phyloP scores from a whole-genome alignment of 495 filamentous ascomycete genomes.

The Umbilicaria muhlenbergii region DNA sequence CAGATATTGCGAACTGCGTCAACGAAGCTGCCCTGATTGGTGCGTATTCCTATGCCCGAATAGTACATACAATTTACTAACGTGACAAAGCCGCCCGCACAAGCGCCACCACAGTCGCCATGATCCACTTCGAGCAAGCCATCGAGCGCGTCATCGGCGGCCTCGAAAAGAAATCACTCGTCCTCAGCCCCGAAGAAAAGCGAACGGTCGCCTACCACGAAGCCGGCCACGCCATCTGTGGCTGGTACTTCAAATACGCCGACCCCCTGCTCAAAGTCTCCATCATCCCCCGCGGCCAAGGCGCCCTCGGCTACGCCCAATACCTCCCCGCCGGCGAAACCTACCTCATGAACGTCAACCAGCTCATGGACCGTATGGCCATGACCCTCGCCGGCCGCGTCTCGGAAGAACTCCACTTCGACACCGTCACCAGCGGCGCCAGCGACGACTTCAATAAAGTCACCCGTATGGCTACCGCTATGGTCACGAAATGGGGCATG shows the following conservation, averaged over 20 bases:
- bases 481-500: slow-evolving; percentile 99
- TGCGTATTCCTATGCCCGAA: slow-evolving; percentile 30
- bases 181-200: slow-evolving; percentile 87
- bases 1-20: slow-evolving; percentile 94
- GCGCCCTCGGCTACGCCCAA: slow-evolving; percentile 88
- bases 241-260: slow-evolving; percentile 93
- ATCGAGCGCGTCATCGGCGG: slow-evolving; percentile 96
- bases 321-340: slow-evolving; percentile 83
- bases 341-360: slow-evolving; percentile 86
- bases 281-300: slow-evolving; percentile 92
- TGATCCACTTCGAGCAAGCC: slow-evolving; percentile 89
- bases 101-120: slow-evolving; percentile 58
- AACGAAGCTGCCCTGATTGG: slow-evolving; percentile 96
- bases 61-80: slow-evolving; percentile 17
- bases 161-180: slow-evolving; percentile 88
- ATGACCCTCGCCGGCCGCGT: slow-evolving; percentile 95
- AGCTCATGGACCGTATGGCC: slow-evolving; percentile 98
- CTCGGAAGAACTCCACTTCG: slow-evolving; percentile 89
- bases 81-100: slow-evolving; percentile 55
- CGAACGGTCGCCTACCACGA: slow-evolving; percentile 93
- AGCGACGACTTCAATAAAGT: slow-evolving; percentile 98
- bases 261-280: slow-evolving; percentile 96
- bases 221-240: slow-evolving; percentile 94
- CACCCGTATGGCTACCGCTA: slow-evolving; percentile 81
- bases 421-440: slow-evolving; percentile 86